Conservation (phyloP, 192 early-diverging fungal species). For the Spinellus fusiger region DNA sequence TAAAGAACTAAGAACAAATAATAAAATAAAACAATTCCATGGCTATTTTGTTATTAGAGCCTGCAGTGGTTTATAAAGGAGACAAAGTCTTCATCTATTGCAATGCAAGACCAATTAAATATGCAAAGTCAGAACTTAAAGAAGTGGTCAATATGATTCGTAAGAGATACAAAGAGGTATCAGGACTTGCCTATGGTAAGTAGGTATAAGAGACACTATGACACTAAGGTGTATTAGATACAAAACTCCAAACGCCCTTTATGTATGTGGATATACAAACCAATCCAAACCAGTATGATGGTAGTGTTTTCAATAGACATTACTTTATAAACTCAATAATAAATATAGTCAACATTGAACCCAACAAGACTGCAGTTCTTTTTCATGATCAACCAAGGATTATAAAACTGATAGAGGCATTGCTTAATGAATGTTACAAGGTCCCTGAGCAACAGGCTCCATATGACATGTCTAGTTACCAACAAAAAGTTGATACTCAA, state of each 20-base stretch:
- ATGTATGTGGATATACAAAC: slow-evolving; percentile 16
- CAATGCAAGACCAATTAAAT: slow-evolving; percentile 30
- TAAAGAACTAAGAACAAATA: too few species aligned
- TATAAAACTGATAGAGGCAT: slow-evolving; percentile 4
- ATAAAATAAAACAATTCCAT: too few species aligned
- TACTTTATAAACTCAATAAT: neutral
- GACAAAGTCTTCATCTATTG: slow-evolving; percentile 33
- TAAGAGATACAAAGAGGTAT: slow-evolving; percentile 11
- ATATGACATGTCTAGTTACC: neutral
- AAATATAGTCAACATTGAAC: slow-evolving; percentile 31
- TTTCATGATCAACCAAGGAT: slow-evolving; percentile 25
- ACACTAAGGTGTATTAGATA: neutral
- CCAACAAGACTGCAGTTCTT: slow-evolving; percentile 26
- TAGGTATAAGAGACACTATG: neutral
- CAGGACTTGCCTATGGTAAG: slow-evolving; percentile 7
- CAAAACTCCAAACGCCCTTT: slow-evolving; percentile 10
- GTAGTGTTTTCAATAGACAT: neutral
- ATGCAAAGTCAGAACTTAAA: slow-evolving; percentile 25
- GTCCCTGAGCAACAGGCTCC: neutral
- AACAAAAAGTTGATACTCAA: too few species aligned
- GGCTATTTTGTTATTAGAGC: slow-evolving; percentile 12
- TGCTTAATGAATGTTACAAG: slow-evolving; percentile 14
- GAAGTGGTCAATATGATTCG: slow-evolving; percentile 21
- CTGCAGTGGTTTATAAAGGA: slow-evolving; percentile 12
- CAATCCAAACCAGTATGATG: slow-evolving; percentile 17